A percentile compares a stretch with the other conserved stretches of the same genome.
These are phyloP conservation scores for Plenodomus lindquistii DNA, from an alignment of 2,329 filamentous ascomycete genomes.

Conservation along the genomic window DNA sequence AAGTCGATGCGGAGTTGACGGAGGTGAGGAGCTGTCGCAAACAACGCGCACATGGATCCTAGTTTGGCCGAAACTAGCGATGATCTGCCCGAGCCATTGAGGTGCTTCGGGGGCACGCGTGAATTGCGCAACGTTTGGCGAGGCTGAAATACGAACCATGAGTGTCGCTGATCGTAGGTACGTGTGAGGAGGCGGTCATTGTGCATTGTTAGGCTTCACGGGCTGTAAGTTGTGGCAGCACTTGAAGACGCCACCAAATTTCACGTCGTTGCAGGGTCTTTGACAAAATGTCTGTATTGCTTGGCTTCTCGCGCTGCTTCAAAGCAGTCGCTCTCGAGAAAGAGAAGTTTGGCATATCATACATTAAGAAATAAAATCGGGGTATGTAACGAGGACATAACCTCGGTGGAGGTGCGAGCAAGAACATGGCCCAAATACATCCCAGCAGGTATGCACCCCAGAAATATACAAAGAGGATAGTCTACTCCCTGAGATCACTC, in stretches of 20 bases:
- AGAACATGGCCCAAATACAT: constrained; percentile 20
- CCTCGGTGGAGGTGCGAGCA: constrained; percentile 29
- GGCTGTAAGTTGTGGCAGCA: too few species aligned
- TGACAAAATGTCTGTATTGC: constrained; percentile 28
- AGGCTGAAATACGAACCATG: too few species aligned
- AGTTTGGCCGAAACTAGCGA: constrained; percentile 27
- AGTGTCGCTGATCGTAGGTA: too few species aligned
- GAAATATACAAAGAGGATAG: constrained; percentile 43
- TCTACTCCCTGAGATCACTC: not conserved
- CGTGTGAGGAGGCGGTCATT: too few species aligned
- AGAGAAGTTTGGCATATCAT: constrained; percentile 34
- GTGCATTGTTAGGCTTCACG: too few species aligned
- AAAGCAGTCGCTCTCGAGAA: constrained; percentile 32
- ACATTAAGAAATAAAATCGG: constrained; percentile 48
- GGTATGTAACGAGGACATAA: constrained; percentile 47
- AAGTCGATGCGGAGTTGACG: constrained; percentile 11
- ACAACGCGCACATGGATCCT: constrained; percentile 14
- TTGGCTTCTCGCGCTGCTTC: constrained; percentile 42
- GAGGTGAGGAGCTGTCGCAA: constrained; percentile 10
- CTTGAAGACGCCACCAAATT: not conserved
- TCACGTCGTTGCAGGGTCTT: constrained; percentile 2
- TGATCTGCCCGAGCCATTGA: constrained; percentile 19
- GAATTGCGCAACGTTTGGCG: too few species aligned
- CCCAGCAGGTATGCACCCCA: constrained; percentile 30
- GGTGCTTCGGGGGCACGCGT: constrained; percentile 11